Conservation (phyloP, 2,329 filamentous ascomycete species). For the Lecanosticta acicola region DNA sequence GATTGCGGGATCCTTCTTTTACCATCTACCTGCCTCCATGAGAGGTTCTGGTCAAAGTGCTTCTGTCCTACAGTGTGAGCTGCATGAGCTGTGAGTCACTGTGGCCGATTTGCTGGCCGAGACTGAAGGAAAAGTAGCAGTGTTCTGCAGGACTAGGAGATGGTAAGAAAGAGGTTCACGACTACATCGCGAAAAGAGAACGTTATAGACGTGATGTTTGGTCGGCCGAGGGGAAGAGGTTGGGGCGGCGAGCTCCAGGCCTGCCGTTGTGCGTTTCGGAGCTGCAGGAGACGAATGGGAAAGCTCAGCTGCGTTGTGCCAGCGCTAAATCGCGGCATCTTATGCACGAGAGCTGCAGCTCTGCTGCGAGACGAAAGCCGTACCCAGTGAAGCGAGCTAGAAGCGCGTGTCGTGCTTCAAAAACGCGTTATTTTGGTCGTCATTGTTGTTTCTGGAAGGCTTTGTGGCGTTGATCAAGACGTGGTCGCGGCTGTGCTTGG, state of each 20-base stretch:
- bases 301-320: constrained; percentile 4
- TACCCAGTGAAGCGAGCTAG: constrained; percentile 6
- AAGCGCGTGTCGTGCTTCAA: constrained; percentile 7
- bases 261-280: constrained; percentile 14
- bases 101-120: constrained; percentile 15
- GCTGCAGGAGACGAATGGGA: constrained; percentile 8
- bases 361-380: constrained; percentile 11
- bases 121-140: constrained; percentile 13
- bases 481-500: background rate
- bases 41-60: background rate
- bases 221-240: constrained; percentile 32
- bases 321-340: constrained; percentile 8
- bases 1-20: constrained; percentile 1
- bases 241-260: constrained; percentile 14
- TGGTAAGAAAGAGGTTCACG: constrained; percentile 24
- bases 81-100: constrained; percentile 29
- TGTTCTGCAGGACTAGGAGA: constrained; percentile 16
- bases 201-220: constrained; percentile 30
- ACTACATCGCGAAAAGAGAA: constrained; percentile 31
- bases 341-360: constrained; percentile 6
- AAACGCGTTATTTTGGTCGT: constrained; percentile 11
- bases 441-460: constrained; percentile 1
- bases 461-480: constrained; percentile 2
- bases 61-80: constrained; percentile 6
- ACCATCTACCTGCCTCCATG: constrained; percentile 8